A percentile compares a stretch with the other conserved stretches of the same genome.
Evolutionary conservation across 306 rosid genomes (phyloP).

Genomic region (Ormosia emarginata): DNA sequence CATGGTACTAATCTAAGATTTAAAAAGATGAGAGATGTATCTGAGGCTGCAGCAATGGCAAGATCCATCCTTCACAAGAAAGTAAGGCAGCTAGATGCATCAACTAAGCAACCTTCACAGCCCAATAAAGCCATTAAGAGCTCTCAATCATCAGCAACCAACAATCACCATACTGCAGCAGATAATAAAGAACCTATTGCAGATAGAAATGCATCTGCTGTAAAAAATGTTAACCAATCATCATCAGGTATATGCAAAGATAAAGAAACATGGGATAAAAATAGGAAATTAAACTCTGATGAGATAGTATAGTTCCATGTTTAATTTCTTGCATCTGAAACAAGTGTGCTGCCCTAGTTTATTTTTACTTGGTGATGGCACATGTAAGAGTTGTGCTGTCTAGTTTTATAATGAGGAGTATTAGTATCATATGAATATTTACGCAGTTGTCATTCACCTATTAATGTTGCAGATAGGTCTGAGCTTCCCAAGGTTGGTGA

Average conservation of each 20-base stretch:
- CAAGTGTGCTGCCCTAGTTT: not conserved
- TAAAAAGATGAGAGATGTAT: slow-evolving; percentile 61
- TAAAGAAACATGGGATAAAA: slow-evolving; percentile 14
- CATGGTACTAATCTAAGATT: slow-evolving; percentile 46
- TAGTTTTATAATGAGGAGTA: not conserved
- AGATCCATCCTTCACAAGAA: slow-evolving; percentile 77
- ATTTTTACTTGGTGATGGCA: not conserved
- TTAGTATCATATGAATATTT: not conserved
- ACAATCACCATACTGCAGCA: slow-evolving; percentile 18
- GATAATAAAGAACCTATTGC: slow-evolving; percentile 30
- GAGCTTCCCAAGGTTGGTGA: slow-evolving; percentile 72
- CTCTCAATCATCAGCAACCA: slow-evolving; percentile 30
- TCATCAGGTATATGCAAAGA: slow-evolving; percentile 48
- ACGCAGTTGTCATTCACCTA: slow-evolving; percentile 19
- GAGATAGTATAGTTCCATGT: not conserved
- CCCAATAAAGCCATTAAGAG: slow-evolving; percentile 31
- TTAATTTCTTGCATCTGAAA: not conserved
- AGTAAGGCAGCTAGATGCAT: slow-evolving; percentile 52
- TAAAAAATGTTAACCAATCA: slow-evolving; percentile 26
- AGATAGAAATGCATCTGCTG: slow-evolving; percentile 35
- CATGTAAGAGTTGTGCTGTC: not conserved
- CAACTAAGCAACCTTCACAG: slow-evolving; percentile 40
- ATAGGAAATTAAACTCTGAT: not conserved
- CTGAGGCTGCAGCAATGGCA: slow-evolving; percentile 70
- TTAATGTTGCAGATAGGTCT: slow-evolving; percentile 52